A percentile compares a stretch with the other conserved stretches of the same genome.
Evolutionary conservation across 2,329 filamentous ascomycete genomes (phyloP).

Genomic region (Didymella segeticola): DNA sequence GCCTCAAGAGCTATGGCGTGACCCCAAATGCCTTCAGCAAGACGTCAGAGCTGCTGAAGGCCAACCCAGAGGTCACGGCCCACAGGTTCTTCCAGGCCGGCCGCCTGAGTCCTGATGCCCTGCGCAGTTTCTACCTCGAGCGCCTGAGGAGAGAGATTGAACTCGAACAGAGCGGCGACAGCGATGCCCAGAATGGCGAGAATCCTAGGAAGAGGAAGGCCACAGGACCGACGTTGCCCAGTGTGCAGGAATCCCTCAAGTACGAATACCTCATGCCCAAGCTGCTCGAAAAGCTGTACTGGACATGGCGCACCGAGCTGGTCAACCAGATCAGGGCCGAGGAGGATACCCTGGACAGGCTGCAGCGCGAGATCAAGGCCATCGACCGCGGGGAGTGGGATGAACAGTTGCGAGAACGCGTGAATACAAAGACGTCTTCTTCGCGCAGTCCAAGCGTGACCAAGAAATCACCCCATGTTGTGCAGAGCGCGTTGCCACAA

Average conservation of each 20-base stretch:
- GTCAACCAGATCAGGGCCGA: constrained; percentile 76
- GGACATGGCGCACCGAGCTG: constrained; percentile 72
- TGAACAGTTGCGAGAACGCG: constrained; percentile 45
- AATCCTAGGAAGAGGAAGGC: constrained; percentile 76
- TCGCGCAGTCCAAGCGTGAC: constrained; percentile 34
- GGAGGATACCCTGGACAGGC: constrained; percentile 67
- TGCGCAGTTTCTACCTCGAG: constrained; percentile 79
- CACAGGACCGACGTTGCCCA: constrained; percentile 60
- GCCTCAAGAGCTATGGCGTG: constrained; percentile 72
- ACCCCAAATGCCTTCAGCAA: constrained; percentile 70
- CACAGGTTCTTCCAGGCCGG: constrained; percentile 74
- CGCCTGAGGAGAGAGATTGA: constrained; percentile 75
- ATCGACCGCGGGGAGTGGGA: constrained; percentile 69
- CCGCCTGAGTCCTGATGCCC: constrained; percentile 76
- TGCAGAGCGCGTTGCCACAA: constrained; percentile 18
- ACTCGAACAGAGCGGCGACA: constrained; percentile 49
- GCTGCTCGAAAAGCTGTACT: constrained; percentile 76
- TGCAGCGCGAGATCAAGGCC: constrained; percentile 72
- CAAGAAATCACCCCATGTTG: constrained; percentile 34
- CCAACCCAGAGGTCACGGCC: constrained; percentile 74
- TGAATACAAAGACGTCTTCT: constrained; percentile 28
- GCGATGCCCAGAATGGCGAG: constrained; percentile 53
- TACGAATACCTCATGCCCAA: constrained; percentile 72
- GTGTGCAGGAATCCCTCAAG: constrained; percentile 69
- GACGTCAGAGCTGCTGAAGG: constrained; percentile 77